phyloP scores from a whole-genome alignment of 176 grass and related monocot genomes.

The Eleusine coracana region DNA sequence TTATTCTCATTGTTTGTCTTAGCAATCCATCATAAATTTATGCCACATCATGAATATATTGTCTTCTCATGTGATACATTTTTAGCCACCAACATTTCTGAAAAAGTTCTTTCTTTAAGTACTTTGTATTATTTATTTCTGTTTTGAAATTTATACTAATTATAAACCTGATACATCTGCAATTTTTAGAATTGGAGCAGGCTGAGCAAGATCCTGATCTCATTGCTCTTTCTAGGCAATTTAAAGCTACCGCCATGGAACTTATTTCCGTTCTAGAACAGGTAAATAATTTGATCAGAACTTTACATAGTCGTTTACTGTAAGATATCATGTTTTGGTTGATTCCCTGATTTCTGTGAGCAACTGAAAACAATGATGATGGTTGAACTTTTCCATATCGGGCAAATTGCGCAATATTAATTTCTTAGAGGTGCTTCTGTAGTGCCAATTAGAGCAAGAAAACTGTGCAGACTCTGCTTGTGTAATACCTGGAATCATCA shows the following conservation, averaged over 20 bases:
- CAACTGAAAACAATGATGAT: not conserved
- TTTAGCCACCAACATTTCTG: constrained; percentile 7
- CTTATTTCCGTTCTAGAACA: constrained; percentile 97
- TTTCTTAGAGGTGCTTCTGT: not conserved
- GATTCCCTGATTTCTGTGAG: not conserved
- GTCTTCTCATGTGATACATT: constrained; percentile 31
- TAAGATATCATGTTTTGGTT: constrained; percentile 7
- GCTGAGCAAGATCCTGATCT: constrained; percentile 96
- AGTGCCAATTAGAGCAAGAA: not conserved
- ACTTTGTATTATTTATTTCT: not conserved
- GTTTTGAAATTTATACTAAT: constrained; percentile 6
- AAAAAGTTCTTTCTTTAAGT: constrained; percentile 7
- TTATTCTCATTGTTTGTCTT: constrained; percentile 8
- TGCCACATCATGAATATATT: constrained; percentile 1
- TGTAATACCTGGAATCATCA: constrained; percentile 13
- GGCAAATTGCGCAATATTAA: not conserved
- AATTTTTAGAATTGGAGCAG: constrained; percentile 82
- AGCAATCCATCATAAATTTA: constrained; percentile 10
- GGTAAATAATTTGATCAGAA: constrained; percentile 47
- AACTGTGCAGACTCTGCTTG: not conserved
- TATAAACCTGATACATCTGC: constrained; percentile 28
- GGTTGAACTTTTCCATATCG: not conserved
- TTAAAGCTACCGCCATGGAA: constrained; percentile 98
- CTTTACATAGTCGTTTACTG: not conserved
- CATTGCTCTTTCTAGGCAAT: constrained; percentile 81